Evolutionary conservation across 768 basidiomycete genomes (phyloP), one percentile per base, ranked within the genome.

Genomic region (Pleurotus eryngii): DNA sequence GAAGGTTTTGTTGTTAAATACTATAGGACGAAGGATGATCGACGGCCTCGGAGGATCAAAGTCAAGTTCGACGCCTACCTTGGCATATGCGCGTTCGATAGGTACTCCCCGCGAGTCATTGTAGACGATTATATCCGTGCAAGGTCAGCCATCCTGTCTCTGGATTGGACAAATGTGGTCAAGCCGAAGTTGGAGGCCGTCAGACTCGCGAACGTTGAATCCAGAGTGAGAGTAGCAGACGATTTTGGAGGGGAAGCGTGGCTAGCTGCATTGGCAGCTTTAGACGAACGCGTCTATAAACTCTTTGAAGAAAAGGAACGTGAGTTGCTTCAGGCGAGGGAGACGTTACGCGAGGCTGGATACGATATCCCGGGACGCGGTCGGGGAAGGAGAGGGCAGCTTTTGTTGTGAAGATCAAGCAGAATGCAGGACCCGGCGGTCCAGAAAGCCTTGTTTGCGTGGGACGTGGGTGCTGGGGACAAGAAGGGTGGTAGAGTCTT

Each of bases 1-100:
- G 59, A 60, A 48, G 59, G 59, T 5, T 58, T 60, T 55, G 50
- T 60, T 11, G 57, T 60, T 6, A 60, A 60, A 43, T 42, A 53
- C 35, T 60, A 47, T 11, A 40, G n/a, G 35, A 35, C 22, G 9
- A n/a, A 58, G 38, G 57, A 6, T 22, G 27, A 55, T 14, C 9
- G 43, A 14, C 42, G 50, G 26, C 59, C 59, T 14, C 49, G 58
- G 38, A 49, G 59, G 15, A 42, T 60, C 18, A 60, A 60, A 40
- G 57, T 60, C 27, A 60, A 60, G 30, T 60, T 60, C 49, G 57
- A 60, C 15, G 35, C 43, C 18, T 60, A 58, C 30, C 56, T 60
- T 11, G 57, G 3, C 3, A 38, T 60, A 20, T 51, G 54, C 49
- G 42, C 57, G 17, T 46, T 38, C 22, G 46, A 24, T 14, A 49